Conservation (phyloP, 805 yeast species). For the Ogataea kodamae region DNA sequence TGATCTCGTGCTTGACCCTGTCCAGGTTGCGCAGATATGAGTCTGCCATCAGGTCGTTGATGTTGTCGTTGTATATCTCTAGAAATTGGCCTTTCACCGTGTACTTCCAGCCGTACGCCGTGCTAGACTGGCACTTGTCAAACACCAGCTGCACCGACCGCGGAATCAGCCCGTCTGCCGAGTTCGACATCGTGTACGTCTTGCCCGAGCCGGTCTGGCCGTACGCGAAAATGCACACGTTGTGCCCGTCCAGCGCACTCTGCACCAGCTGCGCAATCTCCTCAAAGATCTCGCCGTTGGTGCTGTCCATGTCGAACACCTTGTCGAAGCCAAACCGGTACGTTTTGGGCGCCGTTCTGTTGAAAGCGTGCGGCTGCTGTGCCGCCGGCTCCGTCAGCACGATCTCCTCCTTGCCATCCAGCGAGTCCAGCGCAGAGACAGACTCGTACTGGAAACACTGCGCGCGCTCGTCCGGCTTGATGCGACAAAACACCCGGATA, state of each 20-base stretch:
- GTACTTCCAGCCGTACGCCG: conserved; percentile 61
- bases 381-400: conserved; percentile 25
- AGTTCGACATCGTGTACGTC: conserved; percentile 81
- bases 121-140: conserved; percentile 44
- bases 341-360: conserved; percentile 16
- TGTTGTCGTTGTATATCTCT: conserved; percentile 84
- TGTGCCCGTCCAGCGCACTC: conserved; percentile 81
- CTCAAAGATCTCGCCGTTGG: conserved; percentile 67
- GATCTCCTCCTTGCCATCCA: conserved; percentile 29
- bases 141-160: conserved; percentile 71
- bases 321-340: conserved; percentile 69
- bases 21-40: conserved; percentile 21
- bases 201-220: conserved; percentile 98
- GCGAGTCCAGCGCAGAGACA: conserved; percentile 14
- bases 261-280: conserved; percentile 86
- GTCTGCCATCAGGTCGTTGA: conserved; percentile 61
- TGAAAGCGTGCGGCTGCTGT: conserved; percentile 5
- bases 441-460: conserved; percentile 22
- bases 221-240: conserved; percentile 92
- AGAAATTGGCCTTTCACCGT: conserved; percentile 68
- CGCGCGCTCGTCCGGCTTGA: conserved; percentile 52
- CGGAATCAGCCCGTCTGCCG: conserved; percentile 76
- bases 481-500: conserved; percentile 84
- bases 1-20: conserved; percentile 55
- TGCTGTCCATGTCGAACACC: conserved; percentile 54